A percentile compares a stretch with the other conserved stretches of the same genome.
phyloP scores from a whole-genome alignment of 495 filamentous ascomycete genomes.

The Lasiosphaeriaceae sp. region DNA sequence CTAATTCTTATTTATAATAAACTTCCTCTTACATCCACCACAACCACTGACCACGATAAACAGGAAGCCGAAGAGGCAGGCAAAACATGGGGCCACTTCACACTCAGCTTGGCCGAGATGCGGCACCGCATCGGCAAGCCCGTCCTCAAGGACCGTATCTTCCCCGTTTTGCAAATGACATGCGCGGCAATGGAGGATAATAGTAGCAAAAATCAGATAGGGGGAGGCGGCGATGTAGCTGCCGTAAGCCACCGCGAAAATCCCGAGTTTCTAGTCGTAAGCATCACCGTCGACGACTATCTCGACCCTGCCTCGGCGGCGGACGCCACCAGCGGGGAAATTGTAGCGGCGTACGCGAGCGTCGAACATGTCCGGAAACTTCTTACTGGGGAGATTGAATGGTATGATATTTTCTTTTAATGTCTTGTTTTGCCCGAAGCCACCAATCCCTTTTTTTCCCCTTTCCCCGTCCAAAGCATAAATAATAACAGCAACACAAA shows the following conservation, averaged over 20 bases:
- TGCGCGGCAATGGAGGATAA: slow-evolving; percentile 18
- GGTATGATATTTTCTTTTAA: neutral
- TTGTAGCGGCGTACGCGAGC: slow-evolving; percentile 55
- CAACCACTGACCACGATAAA: neutral
- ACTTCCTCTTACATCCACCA: neutral
- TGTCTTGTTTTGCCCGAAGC: neutral
- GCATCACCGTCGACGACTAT: slow-evolving; percentile 48
- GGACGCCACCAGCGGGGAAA: slow-evolving; percentile 34
- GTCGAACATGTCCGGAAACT: slow-evolving; percentile 54
- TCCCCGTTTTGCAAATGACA: slow-evolving; percentile 49
- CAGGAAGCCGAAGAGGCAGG: slow-evolving; percentile 33
- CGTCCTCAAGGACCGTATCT: slow-evolving; percentile 51
- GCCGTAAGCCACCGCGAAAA: slow-evolving; percentile 5
- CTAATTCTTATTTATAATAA: neutral
- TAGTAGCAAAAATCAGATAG: neutral
- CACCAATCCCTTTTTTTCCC: neutral
- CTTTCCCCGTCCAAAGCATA: neutral
- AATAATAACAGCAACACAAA: slow-evolving; percentile 6
- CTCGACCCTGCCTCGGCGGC: slow-evolving; percentile 10
- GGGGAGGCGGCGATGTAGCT: neutral
- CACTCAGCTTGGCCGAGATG: slow-evolving; percentile 48
- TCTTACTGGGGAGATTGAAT: neutral
- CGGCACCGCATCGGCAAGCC: slow-evolving; percentile 47
- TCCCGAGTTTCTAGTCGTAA: slow-evolving; percentile 51
- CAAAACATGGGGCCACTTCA: slow-evolving; percentile 46